Evolutionary conservation across 768 basidiomycete species (phyloP).

Genomic region (Pisolithus tinctorius): DNA sequence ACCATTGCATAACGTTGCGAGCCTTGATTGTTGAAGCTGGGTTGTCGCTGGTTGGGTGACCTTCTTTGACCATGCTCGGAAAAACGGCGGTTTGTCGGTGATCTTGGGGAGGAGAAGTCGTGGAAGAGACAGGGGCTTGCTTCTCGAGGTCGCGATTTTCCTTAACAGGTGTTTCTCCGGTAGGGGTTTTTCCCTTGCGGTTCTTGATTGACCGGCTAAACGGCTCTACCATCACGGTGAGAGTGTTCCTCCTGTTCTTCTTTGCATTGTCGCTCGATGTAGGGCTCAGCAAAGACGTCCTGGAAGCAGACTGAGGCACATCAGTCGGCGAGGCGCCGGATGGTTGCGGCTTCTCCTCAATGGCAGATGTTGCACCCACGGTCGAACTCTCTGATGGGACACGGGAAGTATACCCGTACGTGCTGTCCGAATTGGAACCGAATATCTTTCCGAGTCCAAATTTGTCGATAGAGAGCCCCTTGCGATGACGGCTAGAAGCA

Average conservation of each 20-base stretch:
- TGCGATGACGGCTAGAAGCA: slow-evolving; percentile 48
- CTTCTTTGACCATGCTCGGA: slow-evolving; percentile 22
- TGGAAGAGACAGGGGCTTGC: slow-evolving; percentile 26
- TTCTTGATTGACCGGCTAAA: slow-evolving; percentile 44
- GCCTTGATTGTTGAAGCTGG: slow-evolving; percentile 82
- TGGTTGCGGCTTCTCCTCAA: slow-evolving; percentile 14
- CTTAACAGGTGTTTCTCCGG: slow-evolving; percentile 35
- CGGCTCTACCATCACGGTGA: slow-evolving; percentile 84
- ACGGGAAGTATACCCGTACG: slow-evolving; percentile 32
- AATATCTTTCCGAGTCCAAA: slow-evolving; percentile 76
- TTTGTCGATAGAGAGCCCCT: slow-evolving; percentile 73
- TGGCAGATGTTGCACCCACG: slow-evolving; percentile 13
- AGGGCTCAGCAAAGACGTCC: slow-evolving; percentile 32
- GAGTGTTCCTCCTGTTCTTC: slow-evolving; percentile 70
- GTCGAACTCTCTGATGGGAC: slow-evolving; percentile 37
- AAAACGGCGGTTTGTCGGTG: slow-evolving; percentile 19
- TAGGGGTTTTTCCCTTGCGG: slow-evolving; percentile 29
- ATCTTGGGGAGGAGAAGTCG: slow-evolving; percentile 22
- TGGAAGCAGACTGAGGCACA: slow-evolving; percentile 24
- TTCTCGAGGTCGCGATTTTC: slow-evolving; percentile 34
- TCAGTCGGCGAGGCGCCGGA: slow-evolving; percentile 6
- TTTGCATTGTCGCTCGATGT: slow-evolving; percentile 32
- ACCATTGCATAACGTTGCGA: slow-evolving; percentile 98
- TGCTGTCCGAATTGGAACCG: slow-evolving; percentile 34
- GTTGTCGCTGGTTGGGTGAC: slow-evolving; percentile 32